These are phyloP conservation scores for Huntiella decipiens DNA, from an alignment of 2,329 filamentous ascomycete genomes.

Conservation along the genomic window DNA sequence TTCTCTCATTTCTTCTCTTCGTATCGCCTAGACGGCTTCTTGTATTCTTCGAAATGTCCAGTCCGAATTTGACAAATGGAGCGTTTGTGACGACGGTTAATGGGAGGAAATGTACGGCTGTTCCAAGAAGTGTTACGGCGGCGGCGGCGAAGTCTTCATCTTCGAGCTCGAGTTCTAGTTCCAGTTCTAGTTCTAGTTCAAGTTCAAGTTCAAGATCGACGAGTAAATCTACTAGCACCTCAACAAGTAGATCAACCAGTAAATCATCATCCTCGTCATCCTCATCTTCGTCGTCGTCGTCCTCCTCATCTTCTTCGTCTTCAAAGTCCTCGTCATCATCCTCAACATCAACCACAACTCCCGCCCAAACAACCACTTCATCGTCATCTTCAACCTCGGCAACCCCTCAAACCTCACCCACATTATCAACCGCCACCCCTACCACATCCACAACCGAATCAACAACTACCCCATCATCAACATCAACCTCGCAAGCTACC, in stretches of 20 bases:
- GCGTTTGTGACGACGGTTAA: constrained; percentile 30
- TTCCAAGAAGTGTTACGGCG: constrained; percentile 22
- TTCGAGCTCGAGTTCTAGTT: constrained; percentile 11
- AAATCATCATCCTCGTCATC: background rate
- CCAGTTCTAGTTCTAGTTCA: background rate
- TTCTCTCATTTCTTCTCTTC: background rate
- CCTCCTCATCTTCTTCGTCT: background rate
- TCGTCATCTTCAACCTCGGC: constrained; percentile 1
- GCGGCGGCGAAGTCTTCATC: constrained; percentile 12
- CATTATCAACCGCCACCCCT: background rate
- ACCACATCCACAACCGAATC: background rate
- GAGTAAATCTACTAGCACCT: background rate
- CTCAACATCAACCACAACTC: background rate
- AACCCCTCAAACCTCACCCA: background rate
- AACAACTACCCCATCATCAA: background rate
- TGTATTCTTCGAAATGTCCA: constrained; percentile 22
- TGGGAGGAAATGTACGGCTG: constrained; percentile 34
- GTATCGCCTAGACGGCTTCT: background rate
- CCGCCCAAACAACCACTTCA: constrained; percentile 1
- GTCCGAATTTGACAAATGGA: constrained; percentile 24
- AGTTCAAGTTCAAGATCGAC: constrained; percentile 1
- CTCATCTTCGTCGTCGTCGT: background rate
- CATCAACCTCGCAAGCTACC: background rate
- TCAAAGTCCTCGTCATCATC: background rate
- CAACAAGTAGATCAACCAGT: background rate